A percentile compares a stretch with the other conserved stretches of the same genome.
Evolutionary conservation across 2,329 filamentous ascomycete species (phyloP).

Genomic region (Fusarium papillatum): DNA sequence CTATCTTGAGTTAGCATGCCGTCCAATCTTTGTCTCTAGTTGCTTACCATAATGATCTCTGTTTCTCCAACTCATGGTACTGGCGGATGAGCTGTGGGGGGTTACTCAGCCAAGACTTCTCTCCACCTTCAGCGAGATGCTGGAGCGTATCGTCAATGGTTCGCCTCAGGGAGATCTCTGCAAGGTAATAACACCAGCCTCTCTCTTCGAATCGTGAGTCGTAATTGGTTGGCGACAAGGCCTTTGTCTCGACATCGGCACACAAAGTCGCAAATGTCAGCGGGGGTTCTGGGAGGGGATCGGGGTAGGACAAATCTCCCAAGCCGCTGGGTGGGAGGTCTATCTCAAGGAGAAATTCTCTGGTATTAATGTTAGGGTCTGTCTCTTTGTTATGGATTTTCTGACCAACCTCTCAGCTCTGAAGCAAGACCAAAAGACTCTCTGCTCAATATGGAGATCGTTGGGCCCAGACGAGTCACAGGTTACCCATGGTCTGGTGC

Average conservation of each 20-base stretch:
- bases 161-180: constrained; percentile 37
- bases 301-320: constrained; percentile 32
- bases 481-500: neutral
- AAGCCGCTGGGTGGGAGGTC: constrained; percentile 27
- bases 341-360: constrained; percentile 18
- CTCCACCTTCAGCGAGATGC: constrained; percentile 12
- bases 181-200: constrained; percentile 39
- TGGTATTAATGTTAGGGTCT: neutral
- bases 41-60: constrained; percentile 22
- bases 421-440: constrained; percentile 41
- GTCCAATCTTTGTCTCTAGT: neutral
- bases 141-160: constrained; percentile 32
- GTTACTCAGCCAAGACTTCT: constrained; percentile 23
- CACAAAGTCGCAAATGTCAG: neutral
- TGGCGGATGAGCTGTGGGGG: constrained; percentile 12
- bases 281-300: constrained; percentile 33
- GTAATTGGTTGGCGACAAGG: neutral
- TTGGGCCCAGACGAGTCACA: neutral
- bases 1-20: neutral
- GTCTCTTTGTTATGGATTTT: neutral
- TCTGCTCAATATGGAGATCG: constrained; percentile 32
- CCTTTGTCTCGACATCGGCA: neutral
- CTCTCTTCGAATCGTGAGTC: constrained; percentile 14
- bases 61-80: constrained; percentile 17
- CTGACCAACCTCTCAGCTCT: constrained; percentile 37